These are phyloP conservation scores for Aspergillus awamori DNA, from an alignment of 2,329 filamentous ascomycete species.

Conservation along the genomic window DNA sequence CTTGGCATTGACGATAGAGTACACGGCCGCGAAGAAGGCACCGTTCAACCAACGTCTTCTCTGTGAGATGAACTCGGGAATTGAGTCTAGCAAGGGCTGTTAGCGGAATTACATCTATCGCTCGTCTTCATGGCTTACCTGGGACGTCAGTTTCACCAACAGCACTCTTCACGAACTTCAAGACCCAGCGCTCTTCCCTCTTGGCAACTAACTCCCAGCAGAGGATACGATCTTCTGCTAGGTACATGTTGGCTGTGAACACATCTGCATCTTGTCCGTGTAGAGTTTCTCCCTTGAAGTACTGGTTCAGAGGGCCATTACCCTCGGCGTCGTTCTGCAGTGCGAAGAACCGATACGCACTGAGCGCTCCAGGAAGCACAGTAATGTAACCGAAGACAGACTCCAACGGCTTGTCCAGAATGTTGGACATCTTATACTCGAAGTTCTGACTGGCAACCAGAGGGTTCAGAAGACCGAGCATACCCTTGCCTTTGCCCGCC, in stretches of 20 bases:
- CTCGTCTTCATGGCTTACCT: constrained; percentile 54
- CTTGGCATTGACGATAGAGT: constrained; percentile 90
- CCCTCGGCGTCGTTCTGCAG: constrained; percentile 96
- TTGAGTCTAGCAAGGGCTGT: constrained; percentile 63
- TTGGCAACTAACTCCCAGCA: constrained; percentile 98
- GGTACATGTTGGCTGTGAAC: constrained; percentile 98
- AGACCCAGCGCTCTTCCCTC: constrained; percentile 88
- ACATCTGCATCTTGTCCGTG: constrained; percentile 96
- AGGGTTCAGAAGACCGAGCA: constrained; percentile 83
- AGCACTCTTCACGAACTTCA: constrained; percentile 97
- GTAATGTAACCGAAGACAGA: constrained; percentile 98
- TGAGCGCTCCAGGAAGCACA: constrained; percentile 90
- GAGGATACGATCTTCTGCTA: constrained; percentile 97
- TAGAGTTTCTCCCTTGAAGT: constrained; percentile 98
- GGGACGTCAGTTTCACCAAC: constrained; percentile 98
- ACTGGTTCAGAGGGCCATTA: constrained; percentile 92
- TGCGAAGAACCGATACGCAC: constrained; percentile 93
- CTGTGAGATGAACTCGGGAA: constrained; percentile 97
- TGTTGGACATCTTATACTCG: constrained; percentile 99
- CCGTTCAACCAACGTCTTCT: constrained; percentile 96
- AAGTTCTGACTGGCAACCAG: constrained; percentile 97
- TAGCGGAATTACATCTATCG: not conserved
- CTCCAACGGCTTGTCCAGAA: constrained; percentile 94
- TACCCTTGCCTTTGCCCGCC: constrained; percentile 87
- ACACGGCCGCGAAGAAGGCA: constrained; percentile 97